Conservation (phyloP, 1,284 basidiomycete species). For the Thelephora terrestris region DNA sequence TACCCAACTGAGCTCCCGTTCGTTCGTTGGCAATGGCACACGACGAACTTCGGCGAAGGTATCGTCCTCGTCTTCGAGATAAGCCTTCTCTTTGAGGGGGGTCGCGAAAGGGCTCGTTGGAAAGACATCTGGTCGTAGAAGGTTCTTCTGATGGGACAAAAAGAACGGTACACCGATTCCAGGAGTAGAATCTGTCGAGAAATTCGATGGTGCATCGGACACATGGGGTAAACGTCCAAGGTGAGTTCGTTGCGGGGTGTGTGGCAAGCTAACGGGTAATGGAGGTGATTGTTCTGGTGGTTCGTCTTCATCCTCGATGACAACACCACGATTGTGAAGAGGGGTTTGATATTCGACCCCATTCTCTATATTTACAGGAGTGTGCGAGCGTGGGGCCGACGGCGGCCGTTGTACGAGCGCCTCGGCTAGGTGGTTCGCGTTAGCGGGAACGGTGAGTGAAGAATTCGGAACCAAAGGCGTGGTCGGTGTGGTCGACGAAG, state of each 20-base stretch:
- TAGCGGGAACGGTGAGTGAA: conserved; percentile 31
- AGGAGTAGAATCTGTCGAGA: conserved; percentile 32
- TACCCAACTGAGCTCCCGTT: conserved; percentile 68
- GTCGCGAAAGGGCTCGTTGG: conserved; percentile 65
- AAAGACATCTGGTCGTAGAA: conserved; percentile 42
- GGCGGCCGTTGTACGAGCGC: neutral
- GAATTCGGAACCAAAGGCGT: conserved; percentile 50
- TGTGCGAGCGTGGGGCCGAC: conserved; percentile 15
- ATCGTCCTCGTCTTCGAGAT: conserved; percentile 52
- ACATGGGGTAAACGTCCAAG: conserved; percentile 32
- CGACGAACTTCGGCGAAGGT: conserved; percentile 36
- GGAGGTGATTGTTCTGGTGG: conserved; percentile 30
- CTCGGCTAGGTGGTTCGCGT: conserved; percentile 1
- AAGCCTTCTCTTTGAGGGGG: conserved; percentile 49
- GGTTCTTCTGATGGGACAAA: conserved; percentile 30
- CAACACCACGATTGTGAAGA: conserved; percentile 50
- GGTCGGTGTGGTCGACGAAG: conserved; percentile 45
- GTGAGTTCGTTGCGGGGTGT: conserved; percentile 22
- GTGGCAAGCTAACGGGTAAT: conserved; percentile 24
- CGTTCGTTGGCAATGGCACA: conserved; percentile 15
- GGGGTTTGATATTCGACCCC: conserved; percentile 26
- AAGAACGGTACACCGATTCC: conserved; percentile 38
- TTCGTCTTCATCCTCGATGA: conserved; percentile 64
- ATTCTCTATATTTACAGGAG: conserved; percentile 17
- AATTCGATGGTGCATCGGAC: conserved; percentile 40